Base-by-base conservation (phyloP, 1,139 yeast species). In the Yamadazyma dushanensis region DNA sequence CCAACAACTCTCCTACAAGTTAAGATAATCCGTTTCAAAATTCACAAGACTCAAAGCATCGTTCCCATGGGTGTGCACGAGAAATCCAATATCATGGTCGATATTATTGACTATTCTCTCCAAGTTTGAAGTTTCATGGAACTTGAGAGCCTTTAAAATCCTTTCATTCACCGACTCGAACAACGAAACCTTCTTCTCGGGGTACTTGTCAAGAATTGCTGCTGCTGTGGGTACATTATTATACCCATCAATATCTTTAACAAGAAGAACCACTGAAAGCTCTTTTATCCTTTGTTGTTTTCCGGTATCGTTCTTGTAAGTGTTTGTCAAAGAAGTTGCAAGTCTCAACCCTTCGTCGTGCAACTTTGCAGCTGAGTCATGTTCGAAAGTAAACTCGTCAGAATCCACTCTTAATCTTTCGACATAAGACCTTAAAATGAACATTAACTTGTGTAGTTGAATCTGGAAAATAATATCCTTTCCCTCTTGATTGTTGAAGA, bases 391-490 rank as follows among this genome's bases (percentile, higher is more conserved):
- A 34, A 46, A 49, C 20, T 52, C 55, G n/a, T 42, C 43, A 7
- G 45, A 40, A 16, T 38, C 28, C 24, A 43, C 40, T 16, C 59
- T 44, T 29, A 52, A 50, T 17, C 41, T 35, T 8, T 55, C 57
- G 13, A 62, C 36, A 34, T 54, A 57, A 5, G 39, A 37, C 35
- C 53, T 59, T 31, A 66, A 39, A 15, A 56, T 44, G 35, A 38
- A 45, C 3, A 78, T 66, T 42, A 82, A 67, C 57, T 76, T 63
- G 46, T 79, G 60, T 47, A 78, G 65, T 40, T 70, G 57, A 44
- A 81, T 57, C 48, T 79, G 68, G 54, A 85, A 83, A n/a, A 67
- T 44, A 16, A 83, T 55, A 16, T 61, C 64, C 13, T 59, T 51
- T 31, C 73, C 68, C 8, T 56, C 55, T 4, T 39, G 36, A 14